phyloP scores from a whole-genome alignment of 371 early-diverging fungal genomes.

The Syncephalis fuscata region DNA sequence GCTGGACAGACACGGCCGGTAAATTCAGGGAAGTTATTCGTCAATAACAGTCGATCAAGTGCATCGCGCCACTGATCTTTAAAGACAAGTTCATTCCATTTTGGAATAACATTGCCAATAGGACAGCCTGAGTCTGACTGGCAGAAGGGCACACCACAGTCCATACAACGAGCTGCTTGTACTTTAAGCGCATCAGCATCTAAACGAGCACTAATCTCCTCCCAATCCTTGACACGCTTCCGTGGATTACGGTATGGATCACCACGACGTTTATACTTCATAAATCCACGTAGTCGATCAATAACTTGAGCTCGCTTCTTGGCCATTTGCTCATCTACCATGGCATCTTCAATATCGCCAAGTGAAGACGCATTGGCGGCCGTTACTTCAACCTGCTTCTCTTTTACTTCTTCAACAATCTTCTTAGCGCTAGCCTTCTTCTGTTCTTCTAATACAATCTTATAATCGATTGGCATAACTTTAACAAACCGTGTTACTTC shows the following conservation, averaged over 20 bases:
- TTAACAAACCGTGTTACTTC: slow-evolving; percentile 70
- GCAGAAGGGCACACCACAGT: slow-evolving; percentile 95
- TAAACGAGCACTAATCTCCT: slow-evolving; percentile 82
- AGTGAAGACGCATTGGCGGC: slow-evolving; percentile 27
- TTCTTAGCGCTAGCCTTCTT: slow-evolving; percentile 4
- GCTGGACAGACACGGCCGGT: slow-evolving; percentile 88
- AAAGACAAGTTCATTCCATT: slow-evolving; percentile 95
- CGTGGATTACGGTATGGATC: slow-evolving; percentile 75
- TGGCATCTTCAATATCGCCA: slow-evolving; percentile 82
- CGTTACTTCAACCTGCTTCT: not conserved
- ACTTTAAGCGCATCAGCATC: slow-evolving; percentile 60
- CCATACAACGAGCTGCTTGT: slow-evolving; percentile 95
- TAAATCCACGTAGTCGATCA: slow-evolving; percentile 80
- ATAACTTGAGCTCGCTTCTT: slow-evolving; percentile 42
- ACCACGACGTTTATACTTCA: slow-evolving; percentile 74
- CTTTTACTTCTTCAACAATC: slow-evolving; percentile 10
- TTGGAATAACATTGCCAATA: slow-evolving; percentile 93
- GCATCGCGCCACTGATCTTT: slow-evolving; percentile 90
- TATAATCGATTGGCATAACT: slow-evolving; percentile 91
- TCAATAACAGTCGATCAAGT: slow-evolving; percentile 77
- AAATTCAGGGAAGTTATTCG: slow-evolving; percentile 96
- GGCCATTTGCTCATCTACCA: slow-evolving; percentile 51
- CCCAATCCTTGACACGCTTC: slow-evolving; percentile 75
- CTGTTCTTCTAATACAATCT: slow-evolving; percentile 50
- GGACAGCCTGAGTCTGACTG: slow-evolving; percentile 94